Evolutionary conservation across 2,329 filamentous ascomycete genomes (phyloP).

Genomic region (Coniella vitis): DNA sequence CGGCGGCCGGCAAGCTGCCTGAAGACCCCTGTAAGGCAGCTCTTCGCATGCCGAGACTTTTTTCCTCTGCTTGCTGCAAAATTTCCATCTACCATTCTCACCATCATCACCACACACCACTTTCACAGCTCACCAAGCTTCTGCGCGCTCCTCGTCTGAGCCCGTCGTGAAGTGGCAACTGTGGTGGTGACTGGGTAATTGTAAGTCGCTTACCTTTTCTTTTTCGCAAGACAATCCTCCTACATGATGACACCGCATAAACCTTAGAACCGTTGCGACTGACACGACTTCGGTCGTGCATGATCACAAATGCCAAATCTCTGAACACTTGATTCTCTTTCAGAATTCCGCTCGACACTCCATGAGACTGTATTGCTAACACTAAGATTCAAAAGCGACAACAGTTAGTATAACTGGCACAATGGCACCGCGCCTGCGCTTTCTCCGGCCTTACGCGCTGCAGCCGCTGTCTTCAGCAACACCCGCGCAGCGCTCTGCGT

Average conservation of each 20-base stretch:
- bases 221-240: background rate
- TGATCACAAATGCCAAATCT: constrained; percentile 47
- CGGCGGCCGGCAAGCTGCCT: background rate
- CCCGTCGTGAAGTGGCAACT: background rate
- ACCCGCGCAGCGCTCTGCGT: constrained; percentile 25
- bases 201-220: constrained; percentile 3
- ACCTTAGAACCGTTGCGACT: constrained; percentile 54
- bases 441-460: constrained; percentile 50
- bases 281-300: constrained; percentile 40
- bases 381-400: constrained; percentile 16
- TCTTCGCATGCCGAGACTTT: no score
- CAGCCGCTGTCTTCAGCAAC: constrained; percentile 30
- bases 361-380: constrained; percentile 18
- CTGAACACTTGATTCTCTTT: constrained; percentile 27
- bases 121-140: background rate
- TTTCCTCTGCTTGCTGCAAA: constrained; percentile 3
- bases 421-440: constrained; percentile 35
- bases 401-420: constrained; percentile 32
- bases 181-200: background rate
- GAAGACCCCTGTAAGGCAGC: constrained; percentile 1
- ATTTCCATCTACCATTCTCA: constrained; percentile 1
- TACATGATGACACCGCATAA: constrained; percentile 43
- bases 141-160: background rate
- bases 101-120: background rate
- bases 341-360: background rate